Evolutionary conservation across 352 stramenopile species (phyloP).

Genomic region (Phytophthora citrophthora): DNA sequence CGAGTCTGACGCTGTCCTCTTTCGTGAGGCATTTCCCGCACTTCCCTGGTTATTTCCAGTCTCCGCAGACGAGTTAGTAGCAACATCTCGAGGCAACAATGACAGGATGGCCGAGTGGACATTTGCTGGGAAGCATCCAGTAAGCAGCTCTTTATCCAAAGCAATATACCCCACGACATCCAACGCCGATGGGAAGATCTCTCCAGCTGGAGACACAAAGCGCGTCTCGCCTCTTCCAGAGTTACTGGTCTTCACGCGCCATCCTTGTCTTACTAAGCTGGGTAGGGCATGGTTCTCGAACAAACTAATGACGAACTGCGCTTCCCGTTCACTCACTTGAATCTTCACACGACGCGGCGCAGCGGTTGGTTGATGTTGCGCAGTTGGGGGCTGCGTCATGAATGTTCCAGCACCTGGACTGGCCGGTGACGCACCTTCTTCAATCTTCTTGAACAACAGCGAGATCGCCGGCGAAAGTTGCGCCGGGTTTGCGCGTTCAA

Average conservation of each 20-base stretch:
- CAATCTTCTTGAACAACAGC: conserved; percentile 35
- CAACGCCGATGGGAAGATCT: conserved; percentile 66
- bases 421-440: conserved; percentile 20
- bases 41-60: conserved; percentile 23
- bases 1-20: conserved; percentile 35
- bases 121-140: conserved; percentile 71
- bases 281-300: conserved; percentile 86
- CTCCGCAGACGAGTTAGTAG: conserved; percentile 2
- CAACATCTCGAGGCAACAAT: conserved; percentile 51
- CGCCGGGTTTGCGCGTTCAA: conserved; percentile 76
- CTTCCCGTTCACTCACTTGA: conserved; percentile 76
- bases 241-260: conserved; percentile 53
- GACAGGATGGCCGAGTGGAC: conserved; percentile 78
- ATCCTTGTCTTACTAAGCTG: conserved; percentile 66
- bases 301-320: conserved; percentile 74
- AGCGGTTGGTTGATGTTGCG: conserved; percentile 2
- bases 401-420: conserved; percentile 36
- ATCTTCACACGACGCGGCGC: conserved; percentile 30
- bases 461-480: conserved; percentile 45
- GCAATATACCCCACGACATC: conserved; percentile 83
- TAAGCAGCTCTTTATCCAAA: conserved; percentile 64
- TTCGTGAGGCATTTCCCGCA: conserved; percentile 19
- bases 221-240: conserved; percentile 32
- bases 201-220: conserved; percentile 37
- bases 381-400: conserved; percentile 8